Percentiles rank a stretch among this genome's conserved stretches.
Conservation (phyloP, 371 early-diverging fungal genomes). For the Syncephalastrum contaminatum region DNA sequence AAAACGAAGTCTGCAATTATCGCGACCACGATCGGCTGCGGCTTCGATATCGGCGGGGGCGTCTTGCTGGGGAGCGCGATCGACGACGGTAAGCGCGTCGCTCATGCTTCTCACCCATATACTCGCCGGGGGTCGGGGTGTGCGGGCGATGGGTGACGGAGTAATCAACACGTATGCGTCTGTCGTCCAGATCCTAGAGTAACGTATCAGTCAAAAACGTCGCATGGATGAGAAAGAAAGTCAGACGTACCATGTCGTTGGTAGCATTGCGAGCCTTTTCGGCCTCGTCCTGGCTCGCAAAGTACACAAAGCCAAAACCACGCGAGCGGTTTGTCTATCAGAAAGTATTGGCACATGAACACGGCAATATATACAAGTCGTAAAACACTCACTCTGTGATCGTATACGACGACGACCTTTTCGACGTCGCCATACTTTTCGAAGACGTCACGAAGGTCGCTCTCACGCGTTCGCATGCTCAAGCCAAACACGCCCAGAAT, state of each 20-base stretch:
- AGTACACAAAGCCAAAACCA: conserved; percentile 88
- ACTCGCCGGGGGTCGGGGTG: conserved; percentile 66
- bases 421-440: conserved; percentile 63
- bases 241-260: conserved; percentile 25
- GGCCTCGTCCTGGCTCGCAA: conserved; percentile 73
- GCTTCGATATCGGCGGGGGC: conserved; percentile 22
- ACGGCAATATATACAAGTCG: background rate
- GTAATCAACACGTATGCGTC: conserved; percentile 76
- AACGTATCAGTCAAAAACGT: background rate
- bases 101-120: conserved; percentile 55
- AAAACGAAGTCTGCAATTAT: conserved; percentile 12
- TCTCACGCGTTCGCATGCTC: conserved; percentile 66
- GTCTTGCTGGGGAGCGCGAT: conserved; percentile 26
- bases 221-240: background rate
- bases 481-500: conserved; percentile 84
- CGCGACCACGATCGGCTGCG: conserved; percentile 44
- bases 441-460: conserved; percentile 70
- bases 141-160: conserved; percentile 66
- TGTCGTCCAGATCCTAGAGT: conserved; percentile 60
- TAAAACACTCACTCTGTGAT: conserved; percentile 48
- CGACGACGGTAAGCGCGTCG: conserved; percentile 11
- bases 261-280: conserved; percentile 68
- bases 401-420: conserved; percentile 59
- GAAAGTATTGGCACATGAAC: background rate
- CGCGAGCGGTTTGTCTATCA: conserved; percentile 45